Conservation (phyloP, 176 grass and related monocot species). For the Tuctoria greenei region DNA sequence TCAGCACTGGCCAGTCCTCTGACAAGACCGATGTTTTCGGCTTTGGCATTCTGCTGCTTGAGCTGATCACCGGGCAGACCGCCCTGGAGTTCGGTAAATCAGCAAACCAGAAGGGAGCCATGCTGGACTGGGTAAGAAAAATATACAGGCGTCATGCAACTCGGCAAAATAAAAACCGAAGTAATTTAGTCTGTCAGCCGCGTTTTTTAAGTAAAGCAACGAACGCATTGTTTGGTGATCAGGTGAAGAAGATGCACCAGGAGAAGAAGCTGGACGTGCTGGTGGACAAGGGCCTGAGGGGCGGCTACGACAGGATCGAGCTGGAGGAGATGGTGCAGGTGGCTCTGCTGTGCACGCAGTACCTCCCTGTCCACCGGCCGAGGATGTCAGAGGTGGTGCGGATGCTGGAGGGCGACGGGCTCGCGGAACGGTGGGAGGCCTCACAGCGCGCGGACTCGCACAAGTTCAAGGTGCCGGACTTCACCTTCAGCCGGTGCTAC, state of each 20-base stretch:
- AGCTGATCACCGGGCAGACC: slow-evolving; percentile 82
- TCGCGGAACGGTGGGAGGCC: slow-evolving; percentile 88
- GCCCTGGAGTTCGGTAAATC: slow-evolving; percentile 88
- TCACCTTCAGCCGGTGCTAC: slow-evolving; percentile 77
- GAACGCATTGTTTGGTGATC: slow-evolving; percentile 9
- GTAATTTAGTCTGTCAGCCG: neutral
- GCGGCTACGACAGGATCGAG: slow-evolving; percentile 70
- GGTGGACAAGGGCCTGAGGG: slow-evolving; percentile 63
- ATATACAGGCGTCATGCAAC: neutral
- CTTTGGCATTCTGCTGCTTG: slow-evolving; percentile 90
- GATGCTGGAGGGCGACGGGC: slow-evolving; percentile 94
- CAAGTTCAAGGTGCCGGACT: slow-evolving; percentile 71
- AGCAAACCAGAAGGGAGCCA: slow-evolving; percentile 89
- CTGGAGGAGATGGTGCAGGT: slow-evolving; percentile 95
- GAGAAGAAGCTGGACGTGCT: slow-evolving; percentile 88
- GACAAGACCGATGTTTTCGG: slow-evolving; percentile 96
- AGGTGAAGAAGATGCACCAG: slow-evolving; percentile 99
- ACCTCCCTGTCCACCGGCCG: slow-evolving; percentile 72
- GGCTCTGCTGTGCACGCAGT: slow-evolving; percentile 89
- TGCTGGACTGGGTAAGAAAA: slow-evolving; percentile 88
- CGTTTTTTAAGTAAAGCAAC: neutral
- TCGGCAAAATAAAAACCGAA: neutral
- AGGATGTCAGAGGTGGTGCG: slow-evolving; percentile 93
- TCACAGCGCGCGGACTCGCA: slow-evolving; percentile 61
- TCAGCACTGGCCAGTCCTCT: slow-evolving; percentile 91